Evolutionary conservation across 306 rosid species (phyloP).

Genomic region (Fragaria vesca): DNA sequence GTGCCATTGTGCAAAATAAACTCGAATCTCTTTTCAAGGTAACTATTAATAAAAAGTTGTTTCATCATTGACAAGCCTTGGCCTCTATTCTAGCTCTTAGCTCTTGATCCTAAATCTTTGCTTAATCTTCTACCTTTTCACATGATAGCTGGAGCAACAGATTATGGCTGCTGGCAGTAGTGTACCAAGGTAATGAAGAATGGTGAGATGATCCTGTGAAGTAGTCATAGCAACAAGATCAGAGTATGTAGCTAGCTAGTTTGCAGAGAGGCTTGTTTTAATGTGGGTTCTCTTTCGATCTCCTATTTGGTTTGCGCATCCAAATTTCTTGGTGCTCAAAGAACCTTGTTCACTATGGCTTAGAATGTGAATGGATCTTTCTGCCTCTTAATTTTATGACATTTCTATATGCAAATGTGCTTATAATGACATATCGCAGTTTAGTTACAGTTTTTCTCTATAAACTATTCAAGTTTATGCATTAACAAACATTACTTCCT

Average conservation of each 20-base stretch:
- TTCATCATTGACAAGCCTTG: background rate
- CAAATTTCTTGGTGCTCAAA: constrained; percentile 2
- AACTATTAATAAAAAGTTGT: background rate
- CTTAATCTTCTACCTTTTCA: constrained; percentile 12
- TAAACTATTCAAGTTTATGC: background rate
- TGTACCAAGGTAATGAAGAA: constrained; percentile 16
- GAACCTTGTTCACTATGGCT: background rate
- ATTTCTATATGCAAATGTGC: constrained; percentile 3
- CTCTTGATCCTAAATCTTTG: constrained; percentile 1
- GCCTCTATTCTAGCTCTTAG: background rate
- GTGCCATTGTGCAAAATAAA: constrained; percentile 51
- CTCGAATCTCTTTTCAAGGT: constrained; percentile 73
- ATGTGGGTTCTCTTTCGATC: background rate
- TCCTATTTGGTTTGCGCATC: constrained; percentile 11
- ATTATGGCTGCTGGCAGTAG: constrained; percentile 41
- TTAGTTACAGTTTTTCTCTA: background rate
- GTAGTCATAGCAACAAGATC: background rate
- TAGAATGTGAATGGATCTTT: constrained; percentile 12
- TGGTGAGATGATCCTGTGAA: constrained; percentile 11
- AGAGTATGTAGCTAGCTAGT: constrained; percentile 1
- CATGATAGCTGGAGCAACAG: constrained; percentile 51
- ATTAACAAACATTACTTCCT: background rate
- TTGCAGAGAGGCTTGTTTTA: background rate
- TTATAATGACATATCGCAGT: background rate
- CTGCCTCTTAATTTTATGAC: background rate